These are phyloP conservation scores for Alternaria infectoria DNA, from an alignment of 2,329 filamentous ascomycete species.

Conservation along the genomic window DNA sequence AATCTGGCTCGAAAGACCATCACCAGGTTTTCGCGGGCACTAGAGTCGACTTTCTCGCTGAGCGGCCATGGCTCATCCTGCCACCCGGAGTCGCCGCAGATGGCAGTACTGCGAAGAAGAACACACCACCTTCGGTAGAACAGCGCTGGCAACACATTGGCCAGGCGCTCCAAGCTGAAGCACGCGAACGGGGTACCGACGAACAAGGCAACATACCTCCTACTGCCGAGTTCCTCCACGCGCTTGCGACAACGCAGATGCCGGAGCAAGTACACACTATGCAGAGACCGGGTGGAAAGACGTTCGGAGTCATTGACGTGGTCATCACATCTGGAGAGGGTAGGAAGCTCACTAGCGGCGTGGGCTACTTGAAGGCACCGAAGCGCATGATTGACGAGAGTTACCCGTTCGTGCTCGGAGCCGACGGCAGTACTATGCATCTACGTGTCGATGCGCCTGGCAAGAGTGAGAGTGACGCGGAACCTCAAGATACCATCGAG, in stretches of 20 bases:
- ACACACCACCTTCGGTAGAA: neutral
- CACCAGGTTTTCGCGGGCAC: conserved; percentile 48
- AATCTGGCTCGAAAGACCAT: conserved; percentile 18
- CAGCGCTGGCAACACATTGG: conserved; percentile 48
- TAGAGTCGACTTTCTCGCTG: conserved; percentile 47
- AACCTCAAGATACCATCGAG: neutral
- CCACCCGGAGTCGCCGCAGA: conserved; percentile 33
- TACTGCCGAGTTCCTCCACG: conserved; percentile 48
- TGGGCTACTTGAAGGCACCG: conserved; percentile 32
- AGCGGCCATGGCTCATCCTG: conserved; percentile 55
- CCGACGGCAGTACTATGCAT: neutral
- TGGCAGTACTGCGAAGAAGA: conserved; percentile 18
- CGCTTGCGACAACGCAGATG: conserved; percentile 47
- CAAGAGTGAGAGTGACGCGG: neutral
- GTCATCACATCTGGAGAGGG: conserved; percentile 40
- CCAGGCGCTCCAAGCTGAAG: conserved; percentile 42
- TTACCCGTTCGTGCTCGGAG: conserved; percentile 10
- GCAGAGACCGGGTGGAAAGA: conserved; percentile 36
- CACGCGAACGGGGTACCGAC: conserved; percentile 42
- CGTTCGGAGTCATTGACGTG: conserved; percentile 50
- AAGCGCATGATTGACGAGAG: conserved; percentile 29
- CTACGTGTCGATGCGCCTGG: neutral
- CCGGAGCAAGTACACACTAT: conserved; percentile 42
- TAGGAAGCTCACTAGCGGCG: conserved; percentile 29
- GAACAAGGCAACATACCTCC: conserved; percentile 39